phyloP scores from a whole-genome alignment of 352 stramenopile genomes.

The Pythium apleroticum region DNA sequence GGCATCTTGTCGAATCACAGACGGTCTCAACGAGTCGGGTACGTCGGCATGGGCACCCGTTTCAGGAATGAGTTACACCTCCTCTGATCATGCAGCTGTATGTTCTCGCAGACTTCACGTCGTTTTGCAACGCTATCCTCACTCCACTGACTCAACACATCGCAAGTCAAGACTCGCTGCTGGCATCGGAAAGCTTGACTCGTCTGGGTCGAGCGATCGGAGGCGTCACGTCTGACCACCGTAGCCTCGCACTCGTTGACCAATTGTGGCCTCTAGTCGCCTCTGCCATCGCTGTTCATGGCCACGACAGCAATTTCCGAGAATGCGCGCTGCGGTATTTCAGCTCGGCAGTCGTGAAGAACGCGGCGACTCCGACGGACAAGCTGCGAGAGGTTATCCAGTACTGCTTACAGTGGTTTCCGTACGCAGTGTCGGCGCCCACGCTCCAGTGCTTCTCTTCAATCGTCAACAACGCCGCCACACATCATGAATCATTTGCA shows the following conservation, averaged over 20 bases:
- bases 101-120: slow-evolving; percentile 41
- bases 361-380: background rate
- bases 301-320: slow-evolving; percentile 31
- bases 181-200: slow-evolving; percentile 32
- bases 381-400: slow-evolving; percentile 13
- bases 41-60: slow-evolving; percentile 9
- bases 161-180: slow-evolving; percentile 5
- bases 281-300: slow-evolving; percentile 35
- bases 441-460: slow-evolving; percentile 23
- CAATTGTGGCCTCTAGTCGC: slow-evolving; percentile 56
- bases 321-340: slow-evolving; percentile 52
- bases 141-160: slow-evolving; percentile 15
- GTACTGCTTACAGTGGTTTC: slow-evolving; percentile 24
- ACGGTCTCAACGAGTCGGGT: slow-evolving; percentile 50
- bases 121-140: slow-evolving; percentile 54
- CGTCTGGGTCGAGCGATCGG: slow-evolving; percentile 58
- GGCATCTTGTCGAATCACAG: slow-evolving; percentile 54
- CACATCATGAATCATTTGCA: slow-evolving; percentile 6
- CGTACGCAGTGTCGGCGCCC: slow-evolving; percentile 2
- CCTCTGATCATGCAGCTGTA: slow-evolving; percentile 2
- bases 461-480: slow-evolving; percentile 10
- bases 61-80: background rate
- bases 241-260: slow-evolving; percentile 35
- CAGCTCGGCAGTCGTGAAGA: slow-evolving; percentile 24
- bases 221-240: slow-evolving; percentile 36